Base-by-base conservation (phyloP, 805 yeast species). In the Schwanniomyces polymorphus region DNA sequence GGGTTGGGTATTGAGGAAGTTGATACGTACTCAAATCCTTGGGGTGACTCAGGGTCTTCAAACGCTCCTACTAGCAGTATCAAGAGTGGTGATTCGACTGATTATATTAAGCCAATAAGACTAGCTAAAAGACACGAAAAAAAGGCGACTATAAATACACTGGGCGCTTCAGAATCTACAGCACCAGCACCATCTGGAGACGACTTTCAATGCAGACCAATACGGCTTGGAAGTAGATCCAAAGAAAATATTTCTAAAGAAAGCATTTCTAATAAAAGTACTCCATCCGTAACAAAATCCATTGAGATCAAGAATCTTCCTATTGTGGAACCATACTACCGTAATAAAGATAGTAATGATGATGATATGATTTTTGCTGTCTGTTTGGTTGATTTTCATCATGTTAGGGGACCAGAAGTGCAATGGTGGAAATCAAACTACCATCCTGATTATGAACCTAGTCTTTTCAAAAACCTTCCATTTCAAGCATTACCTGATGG, bases 401-500 rank as follows among this genome's bases (percentile, higher is more conserved):
- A 94, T 59, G 64, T 70, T 26, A 74, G 96, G 48, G 99, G 99
- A 1, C 98, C 99, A 0, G 97, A 94, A 63, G 82, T 94, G 21
- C 97, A 92, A 65, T 91, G 88, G 67, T 88, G 97, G 90, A 60
- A 60, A 43, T 76, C 85, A 17, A 82, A 79, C 58, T 69, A 70
- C 48, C 65, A 67, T 27, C 55, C 60, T 2, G 67, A 68, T 38
- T 64, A 68, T 44, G 55, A 61, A 29, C 68, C 68, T 18, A 65
- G 69, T 37, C 68, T 86, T 16, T 94, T 97, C 91, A 91, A 94
- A 9, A 83, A 85, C 58, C 67, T 94, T 37, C 95, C 99, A 2
- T 94, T 94, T 60, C 97, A 91, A 62, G 96, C 97, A 1, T 70
- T 94, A 18, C 98, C 99, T 0, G 99, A 94, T 67, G 98, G 98